Evolutionary conservation across 176 grass and related monocot species (phyloP).

Genomic region (Eremochloa ophiuroides): DNA sequence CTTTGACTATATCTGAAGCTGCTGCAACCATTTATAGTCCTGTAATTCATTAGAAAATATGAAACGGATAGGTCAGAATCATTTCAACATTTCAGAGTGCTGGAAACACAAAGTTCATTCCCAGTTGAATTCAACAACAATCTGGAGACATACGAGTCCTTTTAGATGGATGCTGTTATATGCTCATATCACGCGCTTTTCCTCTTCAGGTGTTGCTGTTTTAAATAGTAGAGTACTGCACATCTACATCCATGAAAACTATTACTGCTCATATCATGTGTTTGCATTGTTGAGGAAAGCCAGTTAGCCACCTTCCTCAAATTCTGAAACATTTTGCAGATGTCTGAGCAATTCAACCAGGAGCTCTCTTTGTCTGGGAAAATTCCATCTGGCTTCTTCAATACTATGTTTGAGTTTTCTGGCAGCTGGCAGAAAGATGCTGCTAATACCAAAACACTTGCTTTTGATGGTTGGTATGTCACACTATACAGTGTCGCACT

Average conservation of each 20-base stretch:
- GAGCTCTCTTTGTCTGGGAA: conserved; percentile 86
- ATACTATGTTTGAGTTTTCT: conserved; percentile 80
- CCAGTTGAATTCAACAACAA: neutral
- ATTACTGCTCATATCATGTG: neutral
- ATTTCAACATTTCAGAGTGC: neutral
- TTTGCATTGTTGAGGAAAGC: neutral
- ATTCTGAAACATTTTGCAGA: conserved; percentile 52
- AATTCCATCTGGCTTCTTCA: conserved; percentile 90
- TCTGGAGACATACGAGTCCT: neutral
- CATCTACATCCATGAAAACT: neutral
- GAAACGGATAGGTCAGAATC: neutral
- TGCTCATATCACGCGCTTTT: neutral
- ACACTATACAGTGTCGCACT: conserved; percentile 82
- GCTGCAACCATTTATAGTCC: neutral
- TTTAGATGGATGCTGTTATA: neutral
- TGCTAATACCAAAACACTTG: conserved; percentile 73
- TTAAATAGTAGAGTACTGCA: neutral
- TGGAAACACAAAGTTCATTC: neutral
- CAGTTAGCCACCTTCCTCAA: conserved; percentile 3
- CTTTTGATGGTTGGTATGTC: conserved; percentile 90
- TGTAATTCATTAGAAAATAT: neutral
- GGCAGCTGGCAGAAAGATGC: conserved; percentile 95
- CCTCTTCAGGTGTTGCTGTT: neutral
- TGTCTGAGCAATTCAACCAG: conserved; percentile 99
- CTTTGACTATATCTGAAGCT: neutral